Base-by-base conservation (phyloP, 2,329 filamentous ascomycete species). In the Lasiodiplodia citricola region DNA sequence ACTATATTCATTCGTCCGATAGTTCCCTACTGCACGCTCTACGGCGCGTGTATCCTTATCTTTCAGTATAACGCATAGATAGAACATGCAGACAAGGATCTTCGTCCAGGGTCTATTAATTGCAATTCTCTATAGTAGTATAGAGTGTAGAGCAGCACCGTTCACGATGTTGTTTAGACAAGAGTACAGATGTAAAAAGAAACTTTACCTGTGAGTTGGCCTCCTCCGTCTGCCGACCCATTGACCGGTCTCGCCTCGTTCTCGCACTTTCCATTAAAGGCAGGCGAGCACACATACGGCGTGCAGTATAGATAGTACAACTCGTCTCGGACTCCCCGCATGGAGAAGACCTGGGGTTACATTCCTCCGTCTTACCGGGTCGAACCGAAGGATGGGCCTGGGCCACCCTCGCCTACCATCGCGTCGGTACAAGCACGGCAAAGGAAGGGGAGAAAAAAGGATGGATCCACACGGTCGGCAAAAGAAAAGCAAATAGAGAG, bases 331-430 rank as follows among this genome's bases (percentile, higher is more conserved):
- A 16, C 18, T n/a, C 28, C 18, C 41, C 6, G n/a, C 8, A n/a
- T n/a, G 18, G 18, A n/a, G 41, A 47, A 21, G 41, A n/a, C 18
- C 18, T n/a, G 16, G n/a, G n/a, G 23, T 14, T 23, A 21, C 37
- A 35, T 50, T 51, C 41, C 37, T 60, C 56, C 56, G 56, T 60
- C 56, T 60, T 41, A 60, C 56, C 37, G 41, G 41, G 41, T 21
- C 38, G 13, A 16, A 41, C 28, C n/a, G 54, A 21, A 35, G 37
- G 54, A 57, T 35, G n/a, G 31, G 31, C 31, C 25, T 38, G 8
- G 54, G 13, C 28, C 28, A 16, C 54, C 18, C 52, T 57, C 54
- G 54, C 54, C 54, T 28, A 57, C 16, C 41, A 23, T 57, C n/a
- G 54, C 16, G 21, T 47, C 41, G 41, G 18, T 47, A 47, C 4